Evolutionary conservation across 805 yeast species (phyloP).

Genomic region (Zygosaccharomyces gambellarensis): DNA sequence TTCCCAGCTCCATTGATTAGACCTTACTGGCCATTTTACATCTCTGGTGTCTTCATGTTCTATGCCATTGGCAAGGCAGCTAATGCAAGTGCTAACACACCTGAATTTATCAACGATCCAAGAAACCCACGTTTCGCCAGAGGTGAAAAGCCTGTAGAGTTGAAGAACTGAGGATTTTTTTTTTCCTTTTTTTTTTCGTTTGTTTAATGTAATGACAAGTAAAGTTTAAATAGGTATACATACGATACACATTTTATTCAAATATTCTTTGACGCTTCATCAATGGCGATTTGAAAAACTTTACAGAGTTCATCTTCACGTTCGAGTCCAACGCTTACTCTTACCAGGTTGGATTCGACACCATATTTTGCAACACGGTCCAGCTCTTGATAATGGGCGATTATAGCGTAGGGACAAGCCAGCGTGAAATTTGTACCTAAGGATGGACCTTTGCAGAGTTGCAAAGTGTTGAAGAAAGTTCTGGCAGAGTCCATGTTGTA

Average conservation of each 20-base stretch:
- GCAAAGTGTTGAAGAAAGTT: slow-evolving; percentile 60
- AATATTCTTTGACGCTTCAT: slow-evolving; percentile 20
- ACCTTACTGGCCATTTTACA: slow-evolving; percentile 84
- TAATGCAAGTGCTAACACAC: slow-evolving; percentile 61
- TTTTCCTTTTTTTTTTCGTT: background rate
- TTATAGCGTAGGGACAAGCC: slow-evolving; percentile 83
- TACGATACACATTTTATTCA: slow-evolving; percentile 12
- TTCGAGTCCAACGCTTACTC: slow-evolving; percentile 85
- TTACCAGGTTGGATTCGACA: slow-evolving; percentile 67
- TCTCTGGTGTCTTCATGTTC: slow-evolving; percentile 74
- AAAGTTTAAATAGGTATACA: background rate
- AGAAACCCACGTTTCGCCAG: slow-evolving; percentile 85
- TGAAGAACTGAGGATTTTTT: slow-evolving; percentile 17
- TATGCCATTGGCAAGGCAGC: slow-evolving; percentile 67
- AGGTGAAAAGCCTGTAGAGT: slow-evolving; percentile 47
- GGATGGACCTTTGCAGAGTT: slow-evolving; percentile 69
- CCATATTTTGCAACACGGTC: slow-evolving; percentile 80
- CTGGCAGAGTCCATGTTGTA: slow-evolving; percentile 58
- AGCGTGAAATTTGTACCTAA: slow-evolving; percentile 79
- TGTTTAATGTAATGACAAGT: background rate
- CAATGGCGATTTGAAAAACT: slow-evolving; percentile 50
- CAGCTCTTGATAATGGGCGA: slow-evolving; percentile 79
- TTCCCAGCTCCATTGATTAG: slow-evolving; percentile 47
- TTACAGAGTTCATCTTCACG: slow-evolving; percentile 52
- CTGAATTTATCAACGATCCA: slow-evolving; percentile 88